Conservation (phyloP, 768 basidiomycete species). For the Galerina sulciceps region DNA sequence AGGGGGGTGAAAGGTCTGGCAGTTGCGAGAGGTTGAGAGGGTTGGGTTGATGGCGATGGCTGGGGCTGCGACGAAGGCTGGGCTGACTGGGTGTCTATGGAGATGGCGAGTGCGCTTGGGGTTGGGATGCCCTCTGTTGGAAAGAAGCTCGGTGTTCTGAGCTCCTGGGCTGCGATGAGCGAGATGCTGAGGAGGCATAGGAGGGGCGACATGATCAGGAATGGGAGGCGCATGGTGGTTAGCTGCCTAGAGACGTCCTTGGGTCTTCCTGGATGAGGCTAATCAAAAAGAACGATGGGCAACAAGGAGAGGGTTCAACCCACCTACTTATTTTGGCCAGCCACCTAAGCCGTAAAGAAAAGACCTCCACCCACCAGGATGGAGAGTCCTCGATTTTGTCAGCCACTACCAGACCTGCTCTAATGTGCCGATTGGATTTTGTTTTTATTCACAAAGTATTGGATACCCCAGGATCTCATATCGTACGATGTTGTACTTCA, state of each 20-base stretch:
- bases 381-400: neutral
- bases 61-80: neutral
- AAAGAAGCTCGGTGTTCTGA: conserved; percentile 2
- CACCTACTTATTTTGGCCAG: conserved; percentile 6
- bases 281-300: neutral
- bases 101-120: neutral
- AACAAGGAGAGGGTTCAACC: neutral
- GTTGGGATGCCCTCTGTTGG: neutral
- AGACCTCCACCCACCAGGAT: too few species aligned
- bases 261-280: neutral
- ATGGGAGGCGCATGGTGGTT: neutral
- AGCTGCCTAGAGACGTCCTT: neutral
- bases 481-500: too few species aligned
- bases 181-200: neutral
- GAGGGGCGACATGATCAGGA: neutral
- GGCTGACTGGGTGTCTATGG: neutral
- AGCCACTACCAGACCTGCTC: neutral
- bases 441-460: too few species aligned
- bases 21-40: neutral
- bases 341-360: neutral
- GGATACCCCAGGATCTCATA: too few species aligned
- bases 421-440: neutral
- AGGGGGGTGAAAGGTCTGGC: neutral
- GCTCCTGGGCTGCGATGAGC: neutral
- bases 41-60: neutral